Evolutionary conservation across 495 filamentous ascomycete species (phyloP), one percentile per base, ranked within the genome.

Genomic region (Emericellopsis terricola): DNA sequence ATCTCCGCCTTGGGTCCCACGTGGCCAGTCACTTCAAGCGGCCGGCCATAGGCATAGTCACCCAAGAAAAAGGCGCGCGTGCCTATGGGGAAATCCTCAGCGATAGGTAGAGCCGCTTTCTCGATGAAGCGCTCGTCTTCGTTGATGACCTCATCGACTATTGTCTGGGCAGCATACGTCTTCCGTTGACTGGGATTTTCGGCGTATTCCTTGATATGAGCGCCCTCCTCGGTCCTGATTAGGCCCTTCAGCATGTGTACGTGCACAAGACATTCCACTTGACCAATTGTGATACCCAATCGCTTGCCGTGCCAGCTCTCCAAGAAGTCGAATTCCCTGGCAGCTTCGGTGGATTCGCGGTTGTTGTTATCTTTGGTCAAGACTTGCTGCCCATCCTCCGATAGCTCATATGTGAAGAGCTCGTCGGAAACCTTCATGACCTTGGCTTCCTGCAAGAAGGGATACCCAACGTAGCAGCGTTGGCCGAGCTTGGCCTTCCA

Each of bases 91-190:
- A 96, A 94, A 41, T 99, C 91, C 51, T 94, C 73, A 47, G 86
- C 80, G 27, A 99, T 73, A 2, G 85, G 77, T 7, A 89, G 41
- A 15, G 91, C 85, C 21, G 69, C 76, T 41, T 73, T 73, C 58
- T 99, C 91, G 29, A 96, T 65, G 55, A 96, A 96, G 18, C 91
- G 76, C 44, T 78, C 76, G 47, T 99, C 91, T 40, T 89, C 80
- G 55, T 83, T 92, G 43, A 83, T 52, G 7, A 99, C 85, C 36
- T 84, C 72, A 46, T 93, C 80, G 14, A 99, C 87, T 33, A 96
- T 64, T 15, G 80, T 68, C 43, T 99, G 91, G 15, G 85, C 66
- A 31, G 91, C 86, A 45, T 85, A 93, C 39, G 93, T 84, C 0
- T 78, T 81, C 46, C 96, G 87, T 55, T 87, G 72, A 15, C 89